phyloP scores from a whole-genome alignment of 1,284 basidiomycete genomes.

The Ceraceosorus bombacis region DNA sequence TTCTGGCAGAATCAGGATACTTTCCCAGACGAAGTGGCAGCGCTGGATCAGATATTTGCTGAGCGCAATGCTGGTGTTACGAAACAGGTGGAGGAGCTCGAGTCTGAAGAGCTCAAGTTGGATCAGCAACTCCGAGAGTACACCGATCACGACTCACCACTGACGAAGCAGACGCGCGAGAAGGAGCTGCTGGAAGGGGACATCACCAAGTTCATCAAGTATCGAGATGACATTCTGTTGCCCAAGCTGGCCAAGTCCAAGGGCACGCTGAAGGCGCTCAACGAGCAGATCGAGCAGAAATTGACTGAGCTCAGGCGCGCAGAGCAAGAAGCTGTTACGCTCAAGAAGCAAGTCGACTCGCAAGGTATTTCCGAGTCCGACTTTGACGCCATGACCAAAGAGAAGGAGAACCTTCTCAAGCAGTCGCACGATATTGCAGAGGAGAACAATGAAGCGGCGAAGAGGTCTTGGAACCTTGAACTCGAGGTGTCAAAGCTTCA shows the following conservation, averaged over 20 bases:
- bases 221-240: constrained; percentile 39
- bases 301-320: background rate
- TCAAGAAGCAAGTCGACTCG: constrained; percentile 1
- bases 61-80: constrained; percentile 22
- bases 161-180: constrained; percentile 33
- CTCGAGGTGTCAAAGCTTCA: constrained; percentile 1
- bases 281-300: background rate
- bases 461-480: constrained; percentile 1
- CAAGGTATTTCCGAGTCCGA: constrained; percentile 3
- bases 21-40: constrained; percentile 42
- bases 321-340: background rate
- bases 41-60: constrained; percentile 35
- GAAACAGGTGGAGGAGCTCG: constrained; percentile 26
- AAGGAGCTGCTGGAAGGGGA: constrained; percentile 37
- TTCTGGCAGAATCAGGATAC: constrained; percentile 47
- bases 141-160: constrained; percentile 31
- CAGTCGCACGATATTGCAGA: background rate
- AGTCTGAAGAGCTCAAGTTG: constrained; percentile 28
- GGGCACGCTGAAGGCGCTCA: constrained; percentile 30
- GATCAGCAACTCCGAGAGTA: constrained; percentile 24
- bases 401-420: background rate
- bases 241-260: constrained; percentile 41
- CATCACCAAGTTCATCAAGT: constrained; percentile 39
- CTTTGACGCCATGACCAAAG: constrained; percentile 2
- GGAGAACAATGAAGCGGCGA: background rate